Base-by-base conservation (phyloP, 2,329 filamentous ascomycete genomes). In the Podosphaera xanthii region DNA sequence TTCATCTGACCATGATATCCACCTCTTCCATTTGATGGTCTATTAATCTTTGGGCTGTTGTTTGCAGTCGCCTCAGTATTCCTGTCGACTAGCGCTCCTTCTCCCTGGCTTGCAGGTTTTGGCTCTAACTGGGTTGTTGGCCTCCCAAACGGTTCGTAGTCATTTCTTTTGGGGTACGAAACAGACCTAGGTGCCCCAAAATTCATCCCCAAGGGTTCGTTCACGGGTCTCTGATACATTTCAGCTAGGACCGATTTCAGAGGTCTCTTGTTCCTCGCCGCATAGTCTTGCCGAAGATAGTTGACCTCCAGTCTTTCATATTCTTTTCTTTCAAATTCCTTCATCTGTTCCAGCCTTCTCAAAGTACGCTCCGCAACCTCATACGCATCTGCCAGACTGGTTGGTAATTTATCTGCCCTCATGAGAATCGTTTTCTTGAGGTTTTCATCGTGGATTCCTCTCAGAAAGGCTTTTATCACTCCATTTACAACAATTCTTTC, bases 301-400 rank as follows among this genome's bases (percentile, higher is more conserved):
- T 40, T 40, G 36, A 40, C 36, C 36, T 40, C 36, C 36, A 40
- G 36, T 40, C 36, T 40, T n/a, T 40, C 36, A 57, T 66, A 35
- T 54, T 33, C 50, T 54, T 35, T 33, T 35, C n/a, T 35, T 54
- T 35, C 31, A 14, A 35, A 10, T 54, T 8, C 50, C 50, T 10
- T 35, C 50, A 9, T 35, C 50, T 9, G 31, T 54, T 35, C 33
- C 50, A 14, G 33, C 50, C 50, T 35, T 54, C 30, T 33, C 50
- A 34, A 14, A n/a, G 36, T 54, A 54, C 4, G 50, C 50, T 35
- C 36, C 50, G 30, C 36, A 33, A 4, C 50, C 50, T 34, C 36
- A 10, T 40, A 40, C 36, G 36, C 36, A 10, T 40, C 36, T 40
- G 36, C 36, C 10, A 40, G 36, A 40, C 36, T 40, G 36, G 36